phyloP scores from a whole-genome alignment of 495 filamentous ascomycete species.

The Tuber magnatum region DNA sequence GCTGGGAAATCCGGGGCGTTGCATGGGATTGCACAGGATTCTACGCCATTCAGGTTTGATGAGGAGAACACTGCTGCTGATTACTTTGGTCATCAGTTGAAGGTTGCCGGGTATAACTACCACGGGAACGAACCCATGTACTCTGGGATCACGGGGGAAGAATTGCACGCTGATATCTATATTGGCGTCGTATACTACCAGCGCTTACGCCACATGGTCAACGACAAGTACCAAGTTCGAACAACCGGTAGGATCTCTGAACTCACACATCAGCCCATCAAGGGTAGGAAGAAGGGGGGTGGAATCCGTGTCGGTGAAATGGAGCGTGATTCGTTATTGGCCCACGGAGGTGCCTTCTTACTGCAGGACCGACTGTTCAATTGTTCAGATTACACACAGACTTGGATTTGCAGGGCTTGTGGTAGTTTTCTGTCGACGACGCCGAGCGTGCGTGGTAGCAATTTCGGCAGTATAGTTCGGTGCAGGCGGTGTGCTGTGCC shows the following conservation, averaged over 20 bases:
- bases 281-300: slow-evolving; percentile 89
- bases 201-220: slow-evolving; percentile 95
- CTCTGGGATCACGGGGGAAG: slow-evolving; percentile 87
- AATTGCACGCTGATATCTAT: slow-evolving; percentile 92
- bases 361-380: slow-evolving; percentile 93
- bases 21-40: slow-evolving; percentile 90
- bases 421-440: slow-evolving; percentile 81
- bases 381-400: slow-evolving; percentile 80
- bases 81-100: slow-evolving; percentile 92
- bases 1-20: slow-evolving; percentile 91
- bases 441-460: slow-evolving; percentile 60
- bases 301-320: slow-evolving; percentile 99
- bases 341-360: slow-evolving; percentile 89
- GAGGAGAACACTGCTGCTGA: slow-evolving; percentile 87
- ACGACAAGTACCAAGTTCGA: slow-evolving; percentile 97
- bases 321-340: slow-evolving; percentile 90
- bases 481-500: slow-evolving; percentile 74
- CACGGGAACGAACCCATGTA: slow-evolving; percentile 98
- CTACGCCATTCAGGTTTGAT: slow-evolving; percentile 87
- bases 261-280: slow-evolving; percentile 91
- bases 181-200: slow-evolving; percentile 97
- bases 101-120: slow-evolving; percentile 93
- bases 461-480: slow-evolving; percentile 58
- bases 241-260: slow-evolving; percentile 85
- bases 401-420: slow-evolving; percentile 81